Evolutionary conservation across 2,329 filamentous ascomycete genomes (phyloP).

Genomic region (Lizonia empirigonia): DNA sequence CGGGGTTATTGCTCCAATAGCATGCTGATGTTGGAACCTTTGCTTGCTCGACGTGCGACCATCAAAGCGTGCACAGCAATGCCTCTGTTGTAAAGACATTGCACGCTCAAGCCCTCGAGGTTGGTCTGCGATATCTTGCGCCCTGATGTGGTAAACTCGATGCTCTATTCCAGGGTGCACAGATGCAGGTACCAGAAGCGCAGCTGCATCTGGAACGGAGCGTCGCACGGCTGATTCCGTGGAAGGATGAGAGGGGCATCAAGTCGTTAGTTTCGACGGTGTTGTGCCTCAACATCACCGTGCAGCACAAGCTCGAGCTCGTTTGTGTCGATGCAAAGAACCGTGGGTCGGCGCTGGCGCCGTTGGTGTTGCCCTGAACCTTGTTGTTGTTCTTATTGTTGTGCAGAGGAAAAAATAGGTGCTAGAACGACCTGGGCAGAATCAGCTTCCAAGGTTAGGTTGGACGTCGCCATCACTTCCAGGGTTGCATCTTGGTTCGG

Average conservation of each 20-base stretch:
- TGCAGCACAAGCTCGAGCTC: not conserved
- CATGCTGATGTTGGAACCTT: not conserved
- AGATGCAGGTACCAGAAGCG: slow-evolving; percentile 20
- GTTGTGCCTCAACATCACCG: not conserved
- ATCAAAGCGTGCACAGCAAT: not conserved
- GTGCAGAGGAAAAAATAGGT: not conserved
- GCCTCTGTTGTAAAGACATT: not conserved
- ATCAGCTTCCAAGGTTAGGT: too few species aligned
- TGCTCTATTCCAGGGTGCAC: not conserved
- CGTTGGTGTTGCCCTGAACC: not conserved
- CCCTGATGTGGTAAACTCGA: not conserved
- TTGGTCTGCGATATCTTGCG: not conserved
- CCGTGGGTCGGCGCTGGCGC: not conserved
- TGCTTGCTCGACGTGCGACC: not conserved
- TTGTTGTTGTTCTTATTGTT: not conserved
- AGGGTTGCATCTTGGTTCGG: not conserved
- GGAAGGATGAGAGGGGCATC: slow-evolving; percentile 10
- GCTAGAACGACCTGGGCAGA: not conserved
- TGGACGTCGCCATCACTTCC: too few species aligned
- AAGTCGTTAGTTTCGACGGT: slow-evolving; percentile 1
- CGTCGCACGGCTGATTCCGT: slow-evolving; percentile 2
- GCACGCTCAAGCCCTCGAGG: not conserved
- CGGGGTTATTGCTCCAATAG: not conserved
- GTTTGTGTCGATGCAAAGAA: not conserved
- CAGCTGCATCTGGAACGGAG: not conserved